These are phyloP conservation scores for Pseudogymnoascus sp. DNA, from an alignment of 2,329 filamentous ascomycete genomes.

Conservation along the genomic window DNA sequence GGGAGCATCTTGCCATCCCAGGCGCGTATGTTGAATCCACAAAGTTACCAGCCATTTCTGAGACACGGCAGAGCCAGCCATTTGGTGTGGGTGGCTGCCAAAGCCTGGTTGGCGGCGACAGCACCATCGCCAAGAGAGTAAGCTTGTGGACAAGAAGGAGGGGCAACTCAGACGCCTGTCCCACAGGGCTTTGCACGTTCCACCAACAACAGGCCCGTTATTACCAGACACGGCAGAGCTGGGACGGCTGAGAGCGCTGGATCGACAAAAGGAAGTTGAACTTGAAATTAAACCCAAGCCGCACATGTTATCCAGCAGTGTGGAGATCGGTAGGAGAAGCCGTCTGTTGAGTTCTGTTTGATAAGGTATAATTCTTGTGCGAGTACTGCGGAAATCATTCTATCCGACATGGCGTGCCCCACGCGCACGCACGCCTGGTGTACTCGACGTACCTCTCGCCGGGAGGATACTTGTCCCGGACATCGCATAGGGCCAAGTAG, in stretches of 20 bases:
- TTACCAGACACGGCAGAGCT: conserved; percentile 3
- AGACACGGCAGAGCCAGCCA: conserved; percentile 4
- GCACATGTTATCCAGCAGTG: background rate
- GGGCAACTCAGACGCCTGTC: conserved; percentile 3
- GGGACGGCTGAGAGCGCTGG: background rate
- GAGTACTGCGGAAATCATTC: background rate
- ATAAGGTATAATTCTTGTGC: background rate
- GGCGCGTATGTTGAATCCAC: background rate
- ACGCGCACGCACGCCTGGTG: background rate
- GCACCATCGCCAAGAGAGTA: background rate
- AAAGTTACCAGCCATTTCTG: conserved; percentile 6
- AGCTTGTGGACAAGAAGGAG: background rate
- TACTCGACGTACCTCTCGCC: background rate
- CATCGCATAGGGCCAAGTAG: conserved; percentile 9
- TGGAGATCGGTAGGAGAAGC: background rate
- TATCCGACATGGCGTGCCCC: conserved; percentile 1
- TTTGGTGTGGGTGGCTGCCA: background rate
- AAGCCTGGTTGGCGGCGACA: background rate
- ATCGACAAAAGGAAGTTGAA: background rate
- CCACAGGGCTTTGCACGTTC: background rate
- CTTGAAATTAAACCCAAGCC: background rate
- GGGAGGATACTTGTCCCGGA: conserved; percentile 3
- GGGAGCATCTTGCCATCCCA: background rate
- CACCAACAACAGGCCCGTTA: background rate
- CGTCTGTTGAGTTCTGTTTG: background rate